Percentiles rank a stretch among this genome's conserved stretches.
Conservation (phyloP, 768 basidiomycete species). For the Boletus edulis region DNA sequence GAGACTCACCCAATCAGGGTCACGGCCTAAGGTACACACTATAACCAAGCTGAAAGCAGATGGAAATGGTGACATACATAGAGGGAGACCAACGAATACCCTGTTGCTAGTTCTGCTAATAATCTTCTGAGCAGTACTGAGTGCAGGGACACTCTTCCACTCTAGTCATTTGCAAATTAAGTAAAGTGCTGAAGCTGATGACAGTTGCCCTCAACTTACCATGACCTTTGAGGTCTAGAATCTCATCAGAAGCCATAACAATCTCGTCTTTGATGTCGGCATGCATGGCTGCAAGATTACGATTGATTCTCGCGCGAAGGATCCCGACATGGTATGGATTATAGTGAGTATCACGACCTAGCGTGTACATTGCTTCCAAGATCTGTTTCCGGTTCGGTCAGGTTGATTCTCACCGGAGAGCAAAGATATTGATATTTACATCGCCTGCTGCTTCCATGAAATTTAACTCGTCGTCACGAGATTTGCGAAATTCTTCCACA, state of each 20-base stretch:
- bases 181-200: background rate
- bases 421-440: background rate
- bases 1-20: conserved; percentile 31
- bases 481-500: conserved; percentile 40
- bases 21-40: background rate
- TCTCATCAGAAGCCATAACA: conserved; percentile 36
- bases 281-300: conserved; percentile 38
- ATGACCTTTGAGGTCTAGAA: conserved; percentile 24
- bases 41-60: background rate
- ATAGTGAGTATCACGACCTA: conserved; percentile 31
- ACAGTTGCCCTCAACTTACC: conserved; percentile 6
- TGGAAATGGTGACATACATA: conserved; percentile 4
- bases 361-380: conserved; percentile 37
- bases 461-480: conserved; percentile 39
- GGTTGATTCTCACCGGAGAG: background rate
- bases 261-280: conserved; percentile 46
- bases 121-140: background rate
- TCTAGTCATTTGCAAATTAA: background rate
- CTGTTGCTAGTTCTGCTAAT: conserved; percentile 10
- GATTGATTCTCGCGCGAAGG: conserved; percentile 32
- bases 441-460: conserved; percentile 24
- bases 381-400: conserved; percentile 22
- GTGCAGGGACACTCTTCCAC: conserved; percentile 10
- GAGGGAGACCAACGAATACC: conserved; percentile 12
- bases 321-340: conserved; percentile 33